Evolutionary conservation across 345 rosid genomes (phyloP).

Genomic region (Arabidopsis arenosa): DNA sequence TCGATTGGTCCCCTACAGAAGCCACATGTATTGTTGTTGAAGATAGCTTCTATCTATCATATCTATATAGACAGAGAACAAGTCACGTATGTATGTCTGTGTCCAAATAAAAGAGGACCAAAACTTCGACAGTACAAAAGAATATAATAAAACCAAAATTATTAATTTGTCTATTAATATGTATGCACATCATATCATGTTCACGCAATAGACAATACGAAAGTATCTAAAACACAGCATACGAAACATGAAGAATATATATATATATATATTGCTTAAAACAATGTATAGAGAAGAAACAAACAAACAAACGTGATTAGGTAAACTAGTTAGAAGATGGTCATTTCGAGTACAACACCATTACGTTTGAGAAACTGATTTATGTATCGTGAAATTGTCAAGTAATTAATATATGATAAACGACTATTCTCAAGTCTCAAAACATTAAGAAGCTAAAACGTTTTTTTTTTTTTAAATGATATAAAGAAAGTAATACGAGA

Average conservation of each 20-base stretch:
- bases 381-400: background rate
- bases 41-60: background rate
- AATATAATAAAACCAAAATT: background rate
- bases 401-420: background rate
- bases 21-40: slow-evolving; percentile 28
- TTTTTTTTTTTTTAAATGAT: background rate
- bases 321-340: background rate
- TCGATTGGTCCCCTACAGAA: slow-evolving; percentile 15
- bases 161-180: background rate
- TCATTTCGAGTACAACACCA: background rate
- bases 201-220: slow-evolving; percentile 5
- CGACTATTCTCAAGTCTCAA: background rate
- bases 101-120: slow-evolving; percentile 37
- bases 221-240: slow-evolving; percentile 9
- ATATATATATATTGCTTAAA: slow-evolving; percentile 23
- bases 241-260: slow-evolving; percentile 18
- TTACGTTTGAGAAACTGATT: background rate
- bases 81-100: slow-evolving; percentile 24
- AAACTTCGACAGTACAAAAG: slow-evolving; percentile 30
- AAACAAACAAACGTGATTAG: background rate
- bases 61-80: slow-evolving; percentile 15
- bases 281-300: background rate
- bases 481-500: background rate
- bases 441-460: background rate
- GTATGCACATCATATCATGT: slow-evolving; percentile 20